Base-by-base conservation (phyloP, 2,329 filamentous ascomycete species). In the Arthrobotrys conoides region DNA sequence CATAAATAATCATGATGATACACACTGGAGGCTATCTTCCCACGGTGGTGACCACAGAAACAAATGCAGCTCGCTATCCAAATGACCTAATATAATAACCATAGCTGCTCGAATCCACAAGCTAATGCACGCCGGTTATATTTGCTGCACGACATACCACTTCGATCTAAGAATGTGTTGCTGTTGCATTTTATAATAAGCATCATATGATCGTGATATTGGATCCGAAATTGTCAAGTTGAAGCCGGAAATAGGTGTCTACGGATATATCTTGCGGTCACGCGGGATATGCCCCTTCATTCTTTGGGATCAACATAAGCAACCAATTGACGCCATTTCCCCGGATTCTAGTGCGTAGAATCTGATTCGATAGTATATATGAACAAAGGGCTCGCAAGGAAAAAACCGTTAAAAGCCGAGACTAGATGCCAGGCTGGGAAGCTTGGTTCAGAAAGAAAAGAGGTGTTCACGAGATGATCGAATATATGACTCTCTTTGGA, bases 161-260 rank as follows among this genome's bases (percentile, higher is more conserved):
- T 38, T 41, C 10, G 2, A 16, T 9, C 5, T 38, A 22, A 41
- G 44, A 18, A 57, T 73, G 70, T 67, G 70, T 73, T 30, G 41
- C 38, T 65, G 70, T 73, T 73, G 70, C 10, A 73, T 73, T 73
- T 72, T 73, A 55, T 14, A 18, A 38, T n/a, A 51, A 38, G 18
- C 59, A 66, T 72, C 69, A 72, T 72, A 61, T 72, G 69, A 72
- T 72, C 59, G 69, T 44, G 55, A 18, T 46, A 64, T 71, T 20
- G 22, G 33, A 51, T 57, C 59, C 59, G 48, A 66, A 66, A 67
- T 3, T 49, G 70, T 59, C 27, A 59, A 64, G 65, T 73, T 73
- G 70, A 67, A 73, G 70, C 70, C 51, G 22, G 57, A 53, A 73
- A 44, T 49, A 73, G 61, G 70, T 51, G 70, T 67, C 48, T 27